Base-by-base conservation (phyloP, 2,329 filamentous ascomycete species). In the Plectosphaerella plurivora region DNA sequence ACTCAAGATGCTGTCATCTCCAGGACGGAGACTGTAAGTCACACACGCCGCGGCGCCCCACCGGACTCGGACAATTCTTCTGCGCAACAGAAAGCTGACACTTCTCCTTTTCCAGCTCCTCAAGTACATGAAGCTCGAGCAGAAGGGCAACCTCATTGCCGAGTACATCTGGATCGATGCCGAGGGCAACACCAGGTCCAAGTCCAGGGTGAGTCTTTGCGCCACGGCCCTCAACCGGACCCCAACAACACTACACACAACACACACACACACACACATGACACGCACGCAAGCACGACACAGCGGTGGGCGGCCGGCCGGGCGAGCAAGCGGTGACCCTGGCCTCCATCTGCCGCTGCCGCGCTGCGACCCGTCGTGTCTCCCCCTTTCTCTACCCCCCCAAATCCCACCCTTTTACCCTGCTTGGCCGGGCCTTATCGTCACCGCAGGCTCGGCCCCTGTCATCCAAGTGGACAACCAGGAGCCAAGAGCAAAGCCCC, bases 151-250 rank as follows among this genome's bases (percentile, higher is more conserved):
- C 64, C 80, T 95, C 69, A 94, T 96, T 74, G 93, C 91, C 68
- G 93, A 97, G 78, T 97, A 97, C 77, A 86, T 97, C 80, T 97
- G 93, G 93, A 88, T 97, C 70, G 92, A 97, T 68, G 80, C 88
- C 60, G 74, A 77, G 60, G 91, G 92, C 70, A 87, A 88, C 66
- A 82, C 89, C 63, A 91, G 94, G 66, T 96, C 91, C 71, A 99
- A 97, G 81, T 93, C 89, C 69, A 95, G 91, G 83, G 93, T 97
- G 81, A 81, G 90, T 80, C 59, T 57, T 56, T 10, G 39, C 39
- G 18, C 25, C 5, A 28, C 25, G 5, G 25, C 25, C 25, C 25
- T 28, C 25, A 28, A 28, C 25, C 25, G 25, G 10, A 28, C 25
- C 25, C 25, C 25, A 28, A 28, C 25, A 28, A 28, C 25, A 28